Evolutionary conservation across 2,329 filamentous ascomycete genomes (phyloP), one percentile per base, ranked within the genome.

Genomic region (Nakataea oryzae): DNA sequence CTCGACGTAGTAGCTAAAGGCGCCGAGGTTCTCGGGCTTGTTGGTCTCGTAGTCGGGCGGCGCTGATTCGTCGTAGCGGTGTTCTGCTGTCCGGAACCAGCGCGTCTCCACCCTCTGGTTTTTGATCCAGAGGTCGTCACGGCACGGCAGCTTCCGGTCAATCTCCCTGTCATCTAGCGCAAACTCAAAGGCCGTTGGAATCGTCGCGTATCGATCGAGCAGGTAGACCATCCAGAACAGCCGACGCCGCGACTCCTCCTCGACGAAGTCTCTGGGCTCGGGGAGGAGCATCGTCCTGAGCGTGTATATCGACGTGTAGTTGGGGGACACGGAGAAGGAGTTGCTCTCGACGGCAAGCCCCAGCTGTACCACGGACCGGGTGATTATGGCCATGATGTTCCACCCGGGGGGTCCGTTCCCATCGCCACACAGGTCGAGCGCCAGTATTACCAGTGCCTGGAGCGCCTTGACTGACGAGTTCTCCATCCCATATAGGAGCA

Each of bases 201-300:
- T 87, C 0, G 92, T 96, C 0, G 91, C 91, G 70, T 96, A 96
- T 59, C 93, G 83, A 71, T 97, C 93, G 7, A 97, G 80, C 14
- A 96, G 76, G 70, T 96, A 97, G 13, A 96, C 87, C 86, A 96
- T 93, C 93, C 93, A 97, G 73, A 97, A 96, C 1, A 96, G 78
- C 29, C 93, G 81, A 30, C 93, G 83, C 30, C 92, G 81, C 55
- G 90, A 89, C 73, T 97, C 93, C 64, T 96, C 93, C 71, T 96
- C 92, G 62, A 96, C 88, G 73, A 93, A 96, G 64, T 91, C 89
- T 60, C 85, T 86, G 0, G 93, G 84, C 64, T 96, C 91, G 0
- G 91, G 89, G 0, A 96, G 78, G 3, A 93, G 87, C 78, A 93
- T 93, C 21, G 92, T 91, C 62, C 92, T 83, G 57, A 96, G 78